These are phyloP conservation scores for Sphaerulina musiva DNA, from an alignment of 2,329 filamentous ascomycete genomes.

Conservation along the genomic window DNA sequence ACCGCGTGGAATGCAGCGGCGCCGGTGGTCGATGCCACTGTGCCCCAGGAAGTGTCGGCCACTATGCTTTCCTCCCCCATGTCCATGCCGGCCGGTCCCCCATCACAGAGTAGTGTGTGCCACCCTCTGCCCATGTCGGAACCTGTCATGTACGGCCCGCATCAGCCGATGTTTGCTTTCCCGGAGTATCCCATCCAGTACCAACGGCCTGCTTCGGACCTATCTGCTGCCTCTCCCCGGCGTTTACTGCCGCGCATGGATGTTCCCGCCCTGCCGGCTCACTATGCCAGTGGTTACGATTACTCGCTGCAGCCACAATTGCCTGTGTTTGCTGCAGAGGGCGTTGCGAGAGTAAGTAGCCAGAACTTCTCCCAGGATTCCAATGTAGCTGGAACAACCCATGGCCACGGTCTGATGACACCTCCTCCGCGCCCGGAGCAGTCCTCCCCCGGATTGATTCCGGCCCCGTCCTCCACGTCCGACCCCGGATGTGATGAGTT, in stretches of 20 bases:
- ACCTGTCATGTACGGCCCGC: slow-evolving; percentile 10
- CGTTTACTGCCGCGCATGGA: slow-evolving; percentile 13
- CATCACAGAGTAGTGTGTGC: slow-evolving; percentile 1
- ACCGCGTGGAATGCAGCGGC: slow-evolving; percentile 19
- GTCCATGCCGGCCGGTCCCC: slow-evolving; percentile 1
- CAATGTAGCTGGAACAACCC: background rate
- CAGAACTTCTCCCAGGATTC: slow-evolving; percentile 4
- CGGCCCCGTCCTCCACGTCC: background rate
- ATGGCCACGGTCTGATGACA: slow-evolving; percentile 11
- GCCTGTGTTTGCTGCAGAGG: slow-evolving; percentile 7
- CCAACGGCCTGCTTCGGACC: slow-evolving; percentile 21
- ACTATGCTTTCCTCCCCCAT: slow-evolving; percentile 11
- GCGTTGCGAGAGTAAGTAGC: slow-evolving; percentile 19
- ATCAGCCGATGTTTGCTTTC: slow-evolving; percentile 10
- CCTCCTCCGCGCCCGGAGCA: slow-evolving; percentile 16
- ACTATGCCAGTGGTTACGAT: slow-evolving; percentile 1
- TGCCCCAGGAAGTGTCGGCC: slow-evolving; percentile 12
- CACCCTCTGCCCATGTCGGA: slow-evolving; percentile 7
- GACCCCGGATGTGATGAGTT: slow-evolving; percentile 20
- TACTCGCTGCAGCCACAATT: slow-evolving; percentile 10
- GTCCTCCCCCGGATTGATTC: slow-evolving; percentile 7
- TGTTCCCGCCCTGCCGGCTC: background rate
- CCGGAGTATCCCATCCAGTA: slow-evolving; percentile 9
- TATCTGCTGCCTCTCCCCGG: slow-evolving; percentile 8
- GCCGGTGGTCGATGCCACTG: slow-evolving; percentile 14